phyloP scores from a whole-genome alignment of 768 basidiomycete species.

The Rubroboletus pulcherrimus region DNA sequence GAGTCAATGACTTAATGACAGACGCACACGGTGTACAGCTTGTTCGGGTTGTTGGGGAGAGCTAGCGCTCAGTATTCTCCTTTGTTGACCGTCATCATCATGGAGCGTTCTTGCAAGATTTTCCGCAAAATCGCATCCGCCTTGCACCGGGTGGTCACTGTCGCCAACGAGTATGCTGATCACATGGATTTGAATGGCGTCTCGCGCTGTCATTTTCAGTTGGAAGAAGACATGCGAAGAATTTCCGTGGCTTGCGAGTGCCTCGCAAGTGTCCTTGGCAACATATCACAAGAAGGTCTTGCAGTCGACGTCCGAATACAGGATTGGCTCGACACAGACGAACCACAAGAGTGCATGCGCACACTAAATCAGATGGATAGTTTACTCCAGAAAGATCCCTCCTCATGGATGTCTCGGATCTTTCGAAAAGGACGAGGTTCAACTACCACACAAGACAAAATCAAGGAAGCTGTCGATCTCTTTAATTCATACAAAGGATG shows the following conservation, averaged over 20 bases:
- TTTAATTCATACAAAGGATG: background rate
- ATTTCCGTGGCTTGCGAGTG: conserved; percentile 4
- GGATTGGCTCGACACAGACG: background rate
- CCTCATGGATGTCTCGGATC: background rate
- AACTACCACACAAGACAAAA: background rate
- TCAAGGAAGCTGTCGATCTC: background rate
- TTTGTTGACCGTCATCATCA: background rate
- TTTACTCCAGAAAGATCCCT: background rate
- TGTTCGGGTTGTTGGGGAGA: background rate
- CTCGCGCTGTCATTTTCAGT: background rate
- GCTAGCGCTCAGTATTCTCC: background rate
- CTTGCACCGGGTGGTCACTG: background rate
- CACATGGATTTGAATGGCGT: background rate
- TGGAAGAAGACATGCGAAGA: conserved; percentile 5
- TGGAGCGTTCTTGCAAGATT: conserved; percentile 5
- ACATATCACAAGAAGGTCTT: background rate
- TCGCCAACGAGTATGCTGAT: background rate
- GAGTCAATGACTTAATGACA: too few species aligned
- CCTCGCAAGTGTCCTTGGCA: background rate
- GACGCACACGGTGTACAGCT: background rate
- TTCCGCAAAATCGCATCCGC: background rate
- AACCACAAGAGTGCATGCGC: background rate
- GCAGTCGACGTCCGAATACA: background rate
- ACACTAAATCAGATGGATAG: background rate
- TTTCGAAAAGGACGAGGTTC: background rate